These are phyloP conservation scores for Metrosideros polymorpha DNA, from an alignment of 441 rosid species.

Conservation along the genomic window DNA sequence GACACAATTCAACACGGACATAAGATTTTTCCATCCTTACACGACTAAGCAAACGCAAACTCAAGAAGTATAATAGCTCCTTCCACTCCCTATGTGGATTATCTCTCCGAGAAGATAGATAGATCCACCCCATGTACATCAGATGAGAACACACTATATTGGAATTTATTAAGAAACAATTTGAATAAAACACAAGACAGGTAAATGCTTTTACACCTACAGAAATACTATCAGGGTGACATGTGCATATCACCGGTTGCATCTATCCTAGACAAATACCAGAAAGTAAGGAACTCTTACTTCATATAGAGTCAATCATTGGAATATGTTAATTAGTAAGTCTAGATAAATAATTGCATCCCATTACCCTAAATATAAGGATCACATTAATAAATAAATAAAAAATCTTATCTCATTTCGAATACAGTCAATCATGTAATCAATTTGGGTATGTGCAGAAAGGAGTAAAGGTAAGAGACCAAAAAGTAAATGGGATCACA, in stretches of 20 bases:
- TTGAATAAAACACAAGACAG: neutral
- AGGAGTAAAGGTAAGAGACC: neutral
- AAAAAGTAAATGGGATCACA: neutral
- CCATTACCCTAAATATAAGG: too few species aligned
- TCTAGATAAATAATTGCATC: too few species aligned
- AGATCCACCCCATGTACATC: neutral
- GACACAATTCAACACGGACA: neutral
- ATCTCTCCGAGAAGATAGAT: neutral
- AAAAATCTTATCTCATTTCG: too few species aligned
- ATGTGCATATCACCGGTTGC: neutral
- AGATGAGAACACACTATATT: neutral
- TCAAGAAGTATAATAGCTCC: neutral
- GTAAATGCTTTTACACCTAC: neutral
- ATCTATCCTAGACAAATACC: neutral
- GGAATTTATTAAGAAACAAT: neutral
- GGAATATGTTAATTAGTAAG: too few species aligned
- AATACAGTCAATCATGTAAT: neutral
- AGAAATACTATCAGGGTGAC: neutral
- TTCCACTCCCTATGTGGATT: neutral
- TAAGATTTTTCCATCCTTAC: neutral
- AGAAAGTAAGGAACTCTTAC: neutral
- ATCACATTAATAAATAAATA: too few species aligned
- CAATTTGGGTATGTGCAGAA: neutral
- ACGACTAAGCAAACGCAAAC: neutral
- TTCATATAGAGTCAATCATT: too few species aligned